A percentile compares a stretch with the other conserved stretches of the same genome.
These are phyloP conservation scores for Phialophora verrucosa DNA, from an alignment of 2,329 filamentous ascomycete genomes.

Conservation along the genomic window DNA sequence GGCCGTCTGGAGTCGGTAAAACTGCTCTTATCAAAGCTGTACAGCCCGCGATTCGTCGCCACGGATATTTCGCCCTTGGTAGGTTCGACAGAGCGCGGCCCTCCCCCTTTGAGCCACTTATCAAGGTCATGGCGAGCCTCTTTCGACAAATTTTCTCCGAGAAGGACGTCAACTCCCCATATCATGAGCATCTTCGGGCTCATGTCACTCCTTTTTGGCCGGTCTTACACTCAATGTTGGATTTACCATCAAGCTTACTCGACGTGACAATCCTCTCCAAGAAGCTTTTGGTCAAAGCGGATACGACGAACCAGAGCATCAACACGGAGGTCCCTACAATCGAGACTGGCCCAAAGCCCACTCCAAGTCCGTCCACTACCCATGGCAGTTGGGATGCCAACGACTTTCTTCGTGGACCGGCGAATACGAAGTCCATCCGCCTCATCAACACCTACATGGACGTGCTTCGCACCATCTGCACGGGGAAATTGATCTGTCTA, in stretches of 20 bases:
- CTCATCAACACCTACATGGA: slow-evolving; percentile 89
- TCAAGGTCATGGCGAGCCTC: slow-evolving; percentile 65
- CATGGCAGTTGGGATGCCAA: slow-evolving; percentile 35
- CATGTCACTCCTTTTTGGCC: slow-evolving; percentile 64
- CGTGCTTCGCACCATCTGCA: slow-evolving; percentile 78
- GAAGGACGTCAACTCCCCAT: slow-evolving; percentile 65
- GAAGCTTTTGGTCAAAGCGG: slow-evolving; percentile 38
- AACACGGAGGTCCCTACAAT: slow-evolving; percentile 36
- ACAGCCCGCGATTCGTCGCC: slow-evolving; percentile 61
- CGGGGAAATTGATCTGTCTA: slow-evolving; percentile 85
- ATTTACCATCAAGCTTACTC: slow-evolving; percentile 69
- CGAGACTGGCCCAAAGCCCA: slow-evolving; percentile 20
- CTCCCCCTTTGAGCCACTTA: slow-evolving; percentile 66
- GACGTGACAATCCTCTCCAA: slow-evolving; percentile 47
- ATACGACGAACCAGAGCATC: slow-evolving; percentile 32
- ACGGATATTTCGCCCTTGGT: slow-evolving; percentile 65
- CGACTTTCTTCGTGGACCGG: slow-evolving; percentile 48
- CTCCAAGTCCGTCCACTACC: slow-evolving; percentile 5
- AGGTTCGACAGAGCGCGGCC: slow-evolving; percentile 65
- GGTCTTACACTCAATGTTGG: slow-evolving; percentile 62
- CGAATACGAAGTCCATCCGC: slow-evolving; percentile 63
- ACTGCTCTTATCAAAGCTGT: slow-evolving; percentile 65
- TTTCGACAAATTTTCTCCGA: slow-evolving; percentile 70
- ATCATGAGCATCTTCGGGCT: slow-evolving; percentile 63
- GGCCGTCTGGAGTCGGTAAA: slow-evolving; percentile 65